Evolutionary conservation across 192 early-diverging fungal species (phyloP).

Genomic region (Coemansia javaensis): DNA sequence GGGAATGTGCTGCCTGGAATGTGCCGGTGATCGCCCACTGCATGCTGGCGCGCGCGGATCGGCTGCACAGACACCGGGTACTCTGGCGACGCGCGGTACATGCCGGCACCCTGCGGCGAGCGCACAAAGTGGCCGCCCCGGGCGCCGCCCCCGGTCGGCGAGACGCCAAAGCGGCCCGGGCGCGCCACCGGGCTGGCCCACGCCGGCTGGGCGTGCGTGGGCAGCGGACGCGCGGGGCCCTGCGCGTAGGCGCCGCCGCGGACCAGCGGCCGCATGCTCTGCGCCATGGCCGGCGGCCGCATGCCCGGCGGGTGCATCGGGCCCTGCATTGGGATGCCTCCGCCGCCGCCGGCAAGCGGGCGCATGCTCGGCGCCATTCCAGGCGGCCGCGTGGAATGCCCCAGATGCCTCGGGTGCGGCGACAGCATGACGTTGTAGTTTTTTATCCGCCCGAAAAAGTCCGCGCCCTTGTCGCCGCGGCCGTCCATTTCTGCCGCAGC

Average conservation of each 20-base stretch:
- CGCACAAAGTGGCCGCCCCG: background rate
- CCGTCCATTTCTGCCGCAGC: conserved; percentile 16
- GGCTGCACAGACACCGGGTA: conserved; percentile 40
- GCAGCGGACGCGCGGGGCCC: conserved; percentile 9
- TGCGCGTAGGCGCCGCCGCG: background rate
- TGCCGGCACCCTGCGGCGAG: background rate
- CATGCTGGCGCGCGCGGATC: conserved; percentile 10
- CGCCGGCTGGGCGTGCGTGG: conserved; percentile 5
- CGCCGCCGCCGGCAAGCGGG: background rate
- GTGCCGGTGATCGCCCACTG: conserved; percentile 2
- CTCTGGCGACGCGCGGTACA: conserved; percentile 16
- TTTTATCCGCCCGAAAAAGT: conserved; percentile 39
- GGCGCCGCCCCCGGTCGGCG: background rate
- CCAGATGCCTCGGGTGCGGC: conserved; percentile 34
- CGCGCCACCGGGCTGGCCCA: conserved; percentile 17
- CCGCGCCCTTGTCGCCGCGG: conserved; percentile 10
- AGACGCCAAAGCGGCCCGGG: background rate
- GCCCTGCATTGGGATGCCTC: too few species aligned
- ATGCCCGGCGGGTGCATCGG: too few species aligned
- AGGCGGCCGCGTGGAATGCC: conserved; percentile 4
- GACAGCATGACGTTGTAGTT: conserved; percentile 32
- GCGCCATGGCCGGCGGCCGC: conserved; percentile 4
- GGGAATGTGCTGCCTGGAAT: conserved; percentile 39
- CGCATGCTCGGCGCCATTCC: conserved; percentile 9
- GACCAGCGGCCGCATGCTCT: conserved; percentile 9